Evolutionary conservation across 148 eudicot species (phyloP).

Genomic region (Nyssa sinensis): DNA sequence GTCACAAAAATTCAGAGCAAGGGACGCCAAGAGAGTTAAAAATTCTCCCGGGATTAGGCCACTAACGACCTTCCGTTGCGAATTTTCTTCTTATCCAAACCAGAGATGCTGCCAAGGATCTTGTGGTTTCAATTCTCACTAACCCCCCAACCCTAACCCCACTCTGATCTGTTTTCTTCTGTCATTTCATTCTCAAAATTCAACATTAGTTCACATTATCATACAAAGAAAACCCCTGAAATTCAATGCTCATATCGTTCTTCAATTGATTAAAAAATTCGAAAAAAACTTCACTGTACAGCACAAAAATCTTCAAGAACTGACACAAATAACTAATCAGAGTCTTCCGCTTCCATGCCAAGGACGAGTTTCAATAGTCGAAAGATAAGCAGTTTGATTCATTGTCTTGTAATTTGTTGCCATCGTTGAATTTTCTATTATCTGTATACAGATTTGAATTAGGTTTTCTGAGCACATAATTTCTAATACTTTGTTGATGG

Average conservation of each 20-base stretch:
- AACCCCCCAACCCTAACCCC: background rate
- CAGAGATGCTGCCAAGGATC: background rate
- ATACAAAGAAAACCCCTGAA: background rate
- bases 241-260: background rate
- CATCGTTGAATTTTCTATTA: background rate
- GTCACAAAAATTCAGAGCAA: background rate
- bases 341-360: too few relatives aligned
- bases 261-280: background rate
- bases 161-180: slow-evolving; percentile 2
- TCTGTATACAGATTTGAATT: background rate
- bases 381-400: too few relatives aligned
- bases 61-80: background rate
- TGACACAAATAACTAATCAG: too few relatives aligned
- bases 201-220: background rate
- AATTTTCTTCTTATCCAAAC: slow-evolving; percentile 22
- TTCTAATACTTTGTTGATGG: background rate
- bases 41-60: background rate
- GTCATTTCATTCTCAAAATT: slow-evolving; percentile 1
- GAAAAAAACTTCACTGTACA: background rate
- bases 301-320: too few relatives aligned
- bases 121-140: slow-evolving; percentile 4
- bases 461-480: background rate
- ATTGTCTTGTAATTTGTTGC: too few relatives aligned
- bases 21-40: background rate
- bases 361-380: too few relatives aligned